Percentiles rank a stretch among this genome's conserved stretches.
phyloP scores from a whole-genome alignment of 495 filamentous ascomycete species.

The Neurospora pannonica region DNA sequence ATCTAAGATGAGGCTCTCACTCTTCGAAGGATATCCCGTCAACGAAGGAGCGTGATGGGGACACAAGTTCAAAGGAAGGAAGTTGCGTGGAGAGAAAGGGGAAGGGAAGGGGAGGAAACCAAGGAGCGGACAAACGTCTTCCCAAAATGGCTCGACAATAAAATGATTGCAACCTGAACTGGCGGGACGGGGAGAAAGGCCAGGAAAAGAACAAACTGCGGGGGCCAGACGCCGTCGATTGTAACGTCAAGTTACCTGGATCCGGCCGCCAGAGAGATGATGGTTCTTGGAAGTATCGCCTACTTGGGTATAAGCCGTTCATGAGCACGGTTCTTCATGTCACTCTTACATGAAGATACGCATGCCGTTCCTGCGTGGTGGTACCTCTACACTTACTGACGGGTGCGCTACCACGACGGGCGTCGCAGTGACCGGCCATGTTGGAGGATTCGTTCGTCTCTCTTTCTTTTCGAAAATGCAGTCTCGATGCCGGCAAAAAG shows the following conservation, averaged over 20 bases:
- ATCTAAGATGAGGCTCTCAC: neutral
- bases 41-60: neutral
- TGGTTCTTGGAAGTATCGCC: neutral
- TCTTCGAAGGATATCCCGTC: neutral
- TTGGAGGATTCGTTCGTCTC: neutral
- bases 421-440: neutral
- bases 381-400: neutral
- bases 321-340: neutral
- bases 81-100: neutral
- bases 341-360: neutral
- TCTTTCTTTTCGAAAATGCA: neutral
- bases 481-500: neutral
- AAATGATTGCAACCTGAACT: neutral
- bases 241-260: neutral
- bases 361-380: neutral
- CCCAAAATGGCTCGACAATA: neutral
- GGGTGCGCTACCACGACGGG: neutral
- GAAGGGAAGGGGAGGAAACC: neutral
- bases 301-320: neutral
- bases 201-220: neutral
- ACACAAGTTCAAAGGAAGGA: neutral
- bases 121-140: neutral
- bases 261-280: neutral
- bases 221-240: neutral
- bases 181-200: neutral